Conservation (phyloP, 768 basidiomycete species). For the Rhodotorula taiwanensis region DNA sequence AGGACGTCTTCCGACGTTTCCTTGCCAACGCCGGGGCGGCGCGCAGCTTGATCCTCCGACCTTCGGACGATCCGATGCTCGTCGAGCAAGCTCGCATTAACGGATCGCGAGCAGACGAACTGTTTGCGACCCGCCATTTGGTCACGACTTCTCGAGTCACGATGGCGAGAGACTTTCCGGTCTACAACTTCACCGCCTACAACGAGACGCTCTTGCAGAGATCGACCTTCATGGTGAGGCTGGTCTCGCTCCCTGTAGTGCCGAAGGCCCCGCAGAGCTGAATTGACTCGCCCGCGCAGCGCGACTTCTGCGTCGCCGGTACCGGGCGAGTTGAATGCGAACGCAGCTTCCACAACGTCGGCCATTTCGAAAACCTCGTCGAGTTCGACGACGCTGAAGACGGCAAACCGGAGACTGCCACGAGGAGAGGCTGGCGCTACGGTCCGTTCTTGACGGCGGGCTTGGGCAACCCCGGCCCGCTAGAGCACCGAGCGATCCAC, state of each 20-base stretch:
- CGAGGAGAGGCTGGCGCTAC: background rate
- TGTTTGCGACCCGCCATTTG: background rate
- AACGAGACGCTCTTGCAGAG: background rate
- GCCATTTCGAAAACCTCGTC: constrained; percentile 1
- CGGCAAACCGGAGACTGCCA: background rate
- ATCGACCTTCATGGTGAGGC: background rate
- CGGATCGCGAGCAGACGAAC: no score
- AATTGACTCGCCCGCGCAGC: background rate
- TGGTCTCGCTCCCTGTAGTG: no score
- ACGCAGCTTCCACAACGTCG: background rate
- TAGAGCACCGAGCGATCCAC: background rate
- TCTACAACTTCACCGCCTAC: background rate
- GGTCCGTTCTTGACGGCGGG: background rate
- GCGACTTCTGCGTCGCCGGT: background rate
- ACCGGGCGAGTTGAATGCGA: background rate
- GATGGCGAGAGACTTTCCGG: background rate
- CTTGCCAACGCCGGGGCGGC: background rate
- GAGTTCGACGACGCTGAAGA: background rate
- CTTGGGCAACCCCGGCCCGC: background rate
- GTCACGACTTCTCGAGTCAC: background rate
- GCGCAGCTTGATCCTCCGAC: no score
- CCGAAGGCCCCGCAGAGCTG: background rate
- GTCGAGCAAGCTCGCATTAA: no score
- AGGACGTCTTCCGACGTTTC: background rate
- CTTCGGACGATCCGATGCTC: background rate